phyloP scores from a whole-genome alignment of 371 early-diverging fungal species.

The Rhizomucor pusillus region DNA sequence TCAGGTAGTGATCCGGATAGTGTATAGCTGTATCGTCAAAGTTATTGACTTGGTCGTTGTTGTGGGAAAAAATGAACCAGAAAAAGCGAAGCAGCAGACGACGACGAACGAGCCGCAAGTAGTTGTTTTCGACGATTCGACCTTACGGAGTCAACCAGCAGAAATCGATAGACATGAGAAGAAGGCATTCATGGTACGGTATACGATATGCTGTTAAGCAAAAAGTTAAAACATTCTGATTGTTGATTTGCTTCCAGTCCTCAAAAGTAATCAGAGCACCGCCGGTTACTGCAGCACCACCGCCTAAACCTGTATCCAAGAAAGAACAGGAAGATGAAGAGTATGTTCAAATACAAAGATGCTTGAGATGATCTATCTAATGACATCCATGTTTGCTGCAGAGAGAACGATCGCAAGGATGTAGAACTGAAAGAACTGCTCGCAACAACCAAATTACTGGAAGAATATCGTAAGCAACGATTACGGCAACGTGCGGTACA shows the following conservation, averaged over 20 bases:
- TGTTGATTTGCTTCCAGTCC: constrained; percentile 18
- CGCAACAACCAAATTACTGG: constrained; percentile 38
- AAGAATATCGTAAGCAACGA: constrained; percentile 33
- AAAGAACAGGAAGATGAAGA: constrained; percentile 37
- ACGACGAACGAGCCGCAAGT: constrained; percentile 26
- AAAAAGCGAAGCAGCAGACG: constrained; percentile 6
- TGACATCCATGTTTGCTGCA: constrained; percentile 3
- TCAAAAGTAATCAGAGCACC: constrained; percentile 25
- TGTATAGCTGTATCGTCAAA: too few species aligned
- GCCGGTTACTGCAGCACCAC: not conserved
- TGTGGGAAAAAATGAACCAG: constrained; percentile 4
- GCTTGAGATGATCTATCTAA: too few species aligned
- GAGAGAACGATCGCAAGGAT: constrained; percentile 40
- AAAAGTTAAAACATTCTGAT: not conserved
- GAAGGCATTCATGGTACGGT: constrained; percentile 40
- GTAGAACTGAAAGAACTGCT: constrained; percentile 37
- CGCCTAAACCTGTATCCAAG: not conserved
- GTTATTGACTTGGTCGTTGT: not conserved
- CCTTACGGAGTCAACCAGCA: constrained; percentile 21
- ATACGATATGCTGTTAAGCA: not conserved
- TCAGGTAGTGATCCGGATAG: too few species aligned
- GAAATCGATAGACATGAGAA: constrained; percentile 26
- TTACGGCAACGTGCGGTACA: not conserved
- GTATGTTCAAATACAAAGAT: constrained; percentile 12
- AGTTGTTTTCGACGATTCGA: constrained; percentile 40